Evolutionary conservation across 2,329 filamentous ascomycete genomes (phyloP), one percentile per base, ranked within the genome.

Genomic region (Trichoderma sp.): DNA sequence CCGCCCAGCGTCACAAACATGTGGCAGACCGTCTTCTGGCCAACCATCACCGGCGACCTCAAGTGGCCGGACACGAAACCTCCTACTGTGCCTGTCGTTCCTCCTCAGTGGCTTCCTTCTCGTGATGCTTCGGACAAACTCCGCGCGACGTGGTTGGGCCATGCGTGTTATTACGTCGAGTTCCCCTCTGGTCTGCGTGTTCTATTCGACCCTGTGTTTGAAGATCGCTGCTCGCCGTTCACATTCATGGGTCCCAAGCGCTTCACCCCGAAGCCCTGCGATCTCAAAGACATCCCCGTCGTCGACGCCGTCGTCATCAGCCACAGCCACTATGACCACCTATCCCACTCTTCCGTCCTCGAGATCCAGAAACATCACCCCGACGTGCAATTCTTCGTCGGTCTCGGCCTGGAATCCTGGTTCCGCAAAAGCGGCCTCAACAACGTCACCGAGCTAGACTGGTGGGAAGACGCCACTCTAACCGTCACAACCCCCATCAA

Each of bases 191-290:
- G 95, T 1, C 85, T 98, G 68, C 90, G 95, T 70, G 93, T 97
- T 4, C 88, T 98, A 4, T 98, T 97, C 80, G 95, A 98, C 78
- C 95, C 95, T 1, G 95, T 98, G 39, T 97, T 98, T 75, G 93
- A 95, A 79, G 90, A 94, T 74, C 90, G 93, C 76, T 98, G 95
- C 83, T 91, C 91, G 34, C 95, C 95, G 0, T 85, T 95, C 75
- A 86, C 85, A 47, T 90, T 90, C 75, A 78, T 92, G 71, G 90
- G 90, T 0, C 92, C 95, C 2, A 93, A 92, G 82, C 87, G 95
- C 64, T 97, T 89, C 82, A 97, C 95, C 0, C 86, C 90, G 26
- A 86, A 87, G 71, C 93, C 95, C 0, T 97, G 94, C 80, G 82
- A 90, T 70, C 88, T 97, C 74, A 86, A 88, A 65, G 93, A 97